Evolutionary conservation across 306 rosid species (phyloP).

Genomic region (Crotalaria pallida): DNA sequence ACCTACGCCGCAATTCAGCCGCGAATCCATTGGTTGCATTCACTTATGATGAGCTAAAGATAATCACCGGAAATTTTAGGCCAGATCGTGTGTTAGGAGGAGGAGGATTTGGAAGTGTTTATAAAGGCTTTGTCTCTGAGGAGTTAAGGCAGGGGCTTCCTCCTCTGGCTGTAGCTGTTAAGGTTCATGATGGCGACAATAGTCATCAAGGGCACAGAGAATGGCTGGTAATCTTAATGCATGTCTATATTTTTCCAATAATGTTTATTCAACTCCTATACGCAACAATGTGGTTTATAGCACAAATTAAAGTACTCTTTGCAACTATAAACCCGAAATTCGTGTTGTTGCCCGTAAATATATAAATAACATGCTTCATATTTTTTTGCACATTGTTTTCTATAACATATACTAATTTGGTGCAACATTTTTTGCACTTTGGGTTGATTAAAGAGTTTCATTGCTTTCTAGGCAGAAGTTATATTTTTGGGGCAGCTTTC

Average conservation of each 20-base stretch:
- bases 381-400: not conserved
- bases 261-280: no score
- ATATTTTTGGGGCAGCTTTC: conserved; percentile 99
- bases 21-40: conserved; percentile 81
- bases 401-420: not conserved
- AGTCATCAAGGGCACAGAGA: conserved; percentile 98
- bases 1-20: conserved; percentile 77
- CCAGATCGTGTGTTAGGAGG: conserved; percentile 79
- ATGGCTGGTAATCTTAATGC: conserved; percentile 81
- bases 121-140: conserved; percentile 80
- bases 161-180: conserved; percentile 76
- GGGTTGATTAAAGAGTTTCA: conserved; percentile 17
- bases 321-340: no score
- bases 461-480: conserved; percentile 89
- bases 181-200: conserved; percentile 95
- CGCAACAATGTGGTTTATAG: no score
- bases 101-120: conserved; percentile 98
- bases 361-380: no score
- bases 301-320: no score
- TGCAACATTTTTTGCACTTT: not conserved
- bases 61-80: conserved; percentile 74
- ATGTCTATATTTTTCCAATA: not conserved
- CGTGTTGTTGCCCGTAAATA: no score
- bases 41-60: conserved; percentile 64
- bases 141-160: conserved; percentile 66